Evolutionary conservation across 768 basidiomycete genomes (phyloP), one percentile per base, ranked within the genome.

Genomic region (Chalciporus chontae): DNA sequence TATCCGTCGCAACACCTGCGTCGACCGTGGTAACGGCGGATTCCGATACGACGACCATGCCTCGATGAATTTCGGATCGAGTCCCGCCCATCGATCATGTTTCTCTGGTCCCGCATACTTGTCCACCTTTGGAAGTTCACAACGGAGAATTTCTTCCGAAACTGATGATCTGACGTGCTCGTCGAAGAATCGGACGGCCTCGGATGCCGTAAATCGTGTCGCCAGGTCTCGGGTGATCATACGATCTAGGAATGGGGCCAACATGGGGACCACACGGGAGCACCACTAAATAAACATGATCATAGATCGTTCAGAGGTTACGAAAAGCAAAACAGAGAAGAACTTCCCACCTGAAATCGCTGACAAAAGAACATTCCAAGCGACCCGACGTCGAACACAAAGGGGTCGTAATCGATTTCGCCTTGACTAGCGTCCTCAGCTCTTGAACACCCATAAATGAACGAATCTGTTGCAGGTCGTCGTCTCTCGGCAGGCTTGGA

Each of bases 361-460:
- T n/a, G 14, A n/a, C 43, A 40, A 7, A 48, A 59, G 31, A 45
- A 58, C 54, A 43, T 62, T 52, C 65, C 67, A 40, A 67, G 17
- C n/a, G 43, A 43, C 8, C 59, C 60, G 9, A 68, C 62, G 41
- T 68, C 66, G 31, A 53, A 61, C 0, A 59, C 55, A 42, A 63
- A 65, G 1, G 64, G 62, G 39, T 65, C 52, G 46, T 61, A 67
- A 24, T 60, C 57, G 23, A 56, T 50, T 41, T 65, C 61, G 1
- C 63, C 64, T 45, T 64, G 57, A 5, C 18, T 6, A 1, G 58
- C 53, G 37, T 66, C 61, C 15, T 27, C 10, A 3, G 55, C 46
- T 5, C 9, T 32, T 8, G 31, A 26, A 26, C 29, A 43, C 36
- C 34, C 37, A 21, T 21, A 21, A 7, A 41, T 18, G 42, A 55